Percentiles rank a stretch among this genome's conserved stretches.
Evolutionary conservation across 1,139 yeast genomes (phyloP).

Genomic region (Yamadazyma blattariae): DNA sequence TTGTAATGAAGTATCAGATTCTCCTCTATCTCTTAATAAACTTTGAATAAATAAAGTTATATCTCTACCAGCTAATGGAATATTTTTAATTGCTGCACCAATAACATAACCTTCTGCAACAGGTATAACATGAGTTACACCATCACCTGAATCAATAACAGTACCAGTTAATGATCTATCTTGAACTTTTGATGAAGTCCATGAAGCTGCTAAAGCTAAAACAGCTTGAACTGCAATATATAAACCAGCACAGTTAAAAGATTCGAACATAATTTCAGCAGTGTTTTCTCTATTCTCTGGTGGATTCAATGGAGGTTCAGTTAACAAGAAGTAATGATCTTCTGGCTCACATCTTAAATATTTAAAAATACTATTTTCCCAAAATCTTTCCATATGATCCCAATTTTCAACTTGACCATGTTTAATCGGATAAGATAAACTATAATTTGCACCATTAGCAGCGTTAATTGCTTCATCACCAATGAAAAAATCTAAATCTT

Average conservation of each 20-base stretch:
- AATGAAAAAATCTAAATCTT: slow-evolving; percentile 90
- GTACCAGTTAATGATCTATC: slow-evolving; percentile 98
- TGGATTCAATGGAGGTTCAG: slow-evolving; percentile 98
- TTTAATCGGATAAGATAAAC: slow-evolving; percentile 86
- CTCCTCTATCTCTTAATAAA: slow-evolving; percentile 94
- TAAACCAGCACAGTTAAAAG: slow-evolving; percentile 96
- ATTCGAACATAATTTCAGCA: slow-evolving; percentile 98
- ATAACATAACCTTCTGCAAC: slow-evolving; percentile 99
- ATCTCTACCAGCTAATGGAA: slow-evolving; percentile 98
- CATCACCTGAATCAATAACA: slow-evolving; percentile 96
- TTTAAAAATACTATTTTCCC: slow-evolving; percentile 97
- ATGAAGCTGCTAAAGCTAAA: slow-evolving; percentile 95
- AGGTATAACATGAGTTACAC: slow-evolving; percentile 98
- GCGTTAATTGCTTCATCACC: slow-evolving; percentile 95
- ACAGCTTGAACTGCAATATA: slow-evolving; percentile 99
- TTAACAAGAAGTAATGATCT: slow-evolving; percentile 89
- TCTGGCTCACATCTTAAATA: slow-evolving; percentile 97
- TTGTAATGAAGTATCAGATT: slow-evolving; percentile 85
- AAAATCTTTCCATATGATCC: slow-evolving; percentile 99
- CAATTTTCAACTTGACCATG: slow-evolving; percentile 98
- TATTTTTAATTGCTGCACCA: slow-evolving; percentile 94
- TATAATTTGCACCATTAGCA: slow-evolving; percentile 86
- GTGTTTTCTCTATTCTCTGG: slow-evolving; percentile 98
- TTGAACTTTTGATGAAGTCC: slow-evolving; percentile 95
- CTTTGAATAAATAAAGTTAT: slow-evolving; percentile 92